Evolutionary conservation across 1,139 yeast species (phyloP).

Genomic region (Geotrichum aggregatum): DNA sequence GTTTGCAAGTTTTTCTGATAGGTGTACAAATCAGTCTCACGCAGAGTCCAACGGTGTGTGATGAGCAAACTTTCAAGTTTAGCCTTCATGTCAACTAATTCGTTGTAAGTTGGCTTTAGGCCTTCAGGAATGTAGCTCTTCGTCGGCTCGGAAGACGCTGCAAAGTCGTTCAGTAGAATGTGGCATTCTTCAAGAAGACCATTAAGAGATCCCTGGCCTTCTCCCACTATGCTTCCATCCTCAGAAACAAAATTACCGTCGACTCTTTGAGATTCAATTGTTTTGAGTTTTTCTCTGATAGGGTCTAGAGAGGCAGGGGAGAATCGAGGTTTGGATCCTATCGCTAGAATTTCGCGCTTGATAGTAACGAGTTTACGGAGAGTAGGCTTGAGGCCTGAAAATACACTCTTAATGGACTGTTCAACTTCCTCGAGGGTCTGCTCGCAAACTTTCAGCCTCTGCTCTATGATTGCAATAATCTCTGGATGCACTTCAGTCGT

Average conservation of each 20-base stretch:
- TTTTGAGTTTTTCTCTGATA: conserved; percentile 41
- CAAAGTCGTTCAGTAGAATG: conserved; percentile 64
- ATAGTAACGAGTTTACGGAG: conserved; percentile 44
- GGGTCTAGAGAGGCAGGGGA: conserved; percentile 36
- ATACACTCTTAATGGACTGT: conserved; percentile 29
- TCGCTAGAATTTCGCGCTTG: conserved; percentile 51
- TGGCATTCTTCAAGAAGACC: conserved; percentile 68
- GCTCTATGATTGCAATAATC: conserved; percentile 32
- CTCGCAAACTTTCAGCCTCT: conserved; percentile 33
- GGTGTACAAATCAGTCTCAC: conserved; percentile 86
- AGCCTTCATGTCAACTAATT: conserved; percentile 60
- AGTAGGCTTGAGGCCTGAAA: conserved; percentile 38
- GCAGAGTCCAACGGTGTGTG: conserved; percentile 93
- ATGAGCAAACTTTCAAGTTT: conserved; percentile 75
- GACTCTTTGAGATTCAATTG: conserved; percentile 45
- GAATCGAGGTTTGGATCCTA: conserved; percentile 45
- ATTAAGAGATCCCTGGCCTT: conserved; percentile 54
- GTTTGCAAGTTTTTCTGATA: conserved; percentile 70
- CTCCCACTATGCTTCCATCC: conserved; percentile 28
- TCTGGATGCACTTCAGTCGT: conserved; percentile 32
- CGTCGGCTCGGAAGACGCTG: conserved; percentile 50
- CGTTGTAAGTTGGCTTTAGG: conserved; percentile 49
- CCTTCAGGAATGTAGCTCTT: conserved; percentile 47
- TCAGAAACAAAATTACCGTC: conserved; percentile 44
- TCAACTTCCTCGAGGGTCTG: conserved; percentile 29